phyloP scores from a whole-genome alignment of 345 rosid species.

The Populus pruinosa region DNA sequence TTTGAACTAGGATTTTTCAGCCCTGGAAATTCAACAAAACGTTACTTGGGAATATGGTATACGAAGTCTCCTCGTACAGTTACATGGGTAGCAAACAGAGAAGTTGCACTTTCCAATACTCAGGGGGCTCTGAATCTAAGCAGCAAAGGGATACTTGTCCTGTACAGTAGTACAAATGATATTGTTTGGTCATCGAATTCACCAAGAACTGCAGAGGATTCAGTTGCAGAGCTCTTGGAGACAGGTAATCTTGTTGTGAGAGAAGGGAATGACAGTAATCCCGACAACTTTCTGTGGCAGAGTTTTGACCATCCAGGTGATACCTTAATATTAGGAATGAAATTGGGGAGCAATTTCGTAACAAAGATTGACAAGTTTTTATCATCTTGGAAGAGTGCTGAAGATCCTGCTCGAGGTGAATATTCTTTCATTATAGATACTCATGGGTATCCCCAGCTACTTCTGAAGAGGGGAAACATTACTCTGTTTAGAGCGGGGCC shows the following conservation, averaged over 20 bases:
- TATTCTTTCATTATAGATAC: constrained; percentile 5
- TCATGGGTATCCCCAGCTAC: constrained; percentile 22
- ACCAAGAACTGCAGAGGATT: not conserved
- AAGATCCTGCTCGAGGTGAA: constrained; percentile 19
- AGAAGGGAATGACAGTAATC: not conserved
- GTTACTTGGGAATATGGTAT: constrained; percentile 30
- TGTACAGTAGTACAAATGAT: not conserved
- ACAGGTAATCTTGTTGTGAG: constrained; percentile 16
- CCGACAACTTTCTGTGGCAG: too few relatives aligned
- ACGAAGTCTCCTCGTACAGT: constrained; percentile 14
- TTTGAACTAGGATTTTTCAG: constrained; percentile 27
- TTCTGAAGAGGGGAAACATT: not conserved
- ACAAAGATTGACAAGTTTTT: too few relatives aligned
- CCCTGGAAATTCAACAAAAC: constrained; percentile 1
- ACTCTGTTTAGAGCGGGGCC: constrained; percentile 13
- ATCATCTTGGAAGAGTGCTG: constrained; percentile 13
- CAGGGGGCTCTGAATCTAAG: constrained; percentile 1
- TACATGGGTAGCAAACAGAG: constrained; percentile 26
- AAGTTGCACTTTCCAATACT: not conserved
- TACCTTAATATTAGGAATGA: too few relatives aligned
- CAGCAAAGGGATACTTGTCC: not conserved
- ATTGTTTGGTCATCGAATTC: not conserved
- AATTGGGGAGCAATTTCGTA: too few relatives aligned
- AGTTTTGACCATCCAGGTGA: too few relatives aligned
- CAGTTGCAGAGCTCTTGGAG: constrained; percentile 8